phyloP scores from a whole-genome alignment of 2,329 filamentous ascomycete species.

The Zalaria sp. region DNA sequence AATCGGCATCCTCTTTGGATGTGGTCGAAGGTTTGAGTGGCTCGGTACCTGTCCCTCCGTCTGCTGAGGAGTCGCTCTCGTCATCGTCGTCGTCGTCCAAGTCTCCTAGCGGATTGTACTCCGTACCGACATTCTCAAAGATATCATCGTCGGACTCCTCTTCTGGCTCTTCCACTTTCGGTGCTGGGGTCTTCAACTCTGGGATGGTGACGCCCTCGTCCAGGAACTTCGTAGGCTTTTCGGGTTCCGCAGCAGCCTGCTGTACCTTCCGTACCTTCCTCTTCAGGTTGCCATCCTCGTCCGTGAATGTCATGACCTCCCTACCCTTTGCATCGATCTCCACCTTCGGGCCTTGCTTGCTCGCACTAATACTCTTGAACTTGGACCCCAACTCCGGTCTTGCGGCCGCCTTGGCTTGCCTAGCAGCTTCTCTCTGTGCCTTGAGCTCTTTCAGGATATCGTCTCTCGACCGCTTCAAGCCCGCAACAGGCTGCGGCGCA shows the following conservation, averaged over 20 bases:
- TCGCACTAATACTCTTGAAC: slow-evolving; percentile 37
- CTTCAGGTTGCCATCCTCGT: slow-evolving; percentile 47
- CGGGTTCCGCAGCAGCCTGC: slow-evolving; percentile 12
- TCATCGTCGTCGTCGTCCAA: slow-evolving; percentile 34
- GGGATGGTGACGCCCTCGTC: slow-evolving; percentile 18
- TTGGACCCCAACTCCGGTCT: slow-evolving; percentile 37
- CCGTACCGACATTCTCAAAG: slow-evolving; percentile 44
- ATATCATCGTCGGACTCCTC: slow-evolving; percentile 47
- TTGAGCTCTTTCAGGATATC: slow-evolving; percentile 47
- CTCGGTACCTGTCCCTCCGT: slow-evolving; percentile 1
- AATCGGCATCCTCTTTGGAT: not conserved
- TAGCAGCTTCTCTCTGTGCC: slow-evolving; percentile 34
- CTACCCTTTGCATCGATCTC: slow-evolving; percentile 34
- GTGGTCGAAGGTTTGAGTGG: not conserved
- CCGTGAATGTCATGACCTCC: slow-evolving; percentile 45
- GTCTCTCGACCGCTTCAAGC: slow-evolving; percentile 40
- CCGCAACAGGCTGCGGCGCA: slow-evolving; percentile 25
- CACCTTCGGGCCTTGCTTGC: not conserved
- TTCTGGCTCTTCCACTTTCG: slow-evolving; percentile 12
- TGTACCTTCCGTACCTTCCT: slow-evolving; percentile 43
- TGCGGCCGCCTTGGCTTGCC: slow-evolving; percentile 26
- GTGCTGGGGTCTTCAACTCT: slow-evolving; percentile 29
- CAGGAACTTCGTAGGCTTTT: slow-evolving; percentile 14
- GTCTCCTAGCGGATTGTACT: slow-evolving; percentile 45
- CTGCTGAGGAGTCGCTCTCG: slow-evolving; percentile 13